Evolutionary conservation across 176 grass and related monocot genomes (phyloP).

Genomic region (Puccinellia tenuiflora): DNA sequence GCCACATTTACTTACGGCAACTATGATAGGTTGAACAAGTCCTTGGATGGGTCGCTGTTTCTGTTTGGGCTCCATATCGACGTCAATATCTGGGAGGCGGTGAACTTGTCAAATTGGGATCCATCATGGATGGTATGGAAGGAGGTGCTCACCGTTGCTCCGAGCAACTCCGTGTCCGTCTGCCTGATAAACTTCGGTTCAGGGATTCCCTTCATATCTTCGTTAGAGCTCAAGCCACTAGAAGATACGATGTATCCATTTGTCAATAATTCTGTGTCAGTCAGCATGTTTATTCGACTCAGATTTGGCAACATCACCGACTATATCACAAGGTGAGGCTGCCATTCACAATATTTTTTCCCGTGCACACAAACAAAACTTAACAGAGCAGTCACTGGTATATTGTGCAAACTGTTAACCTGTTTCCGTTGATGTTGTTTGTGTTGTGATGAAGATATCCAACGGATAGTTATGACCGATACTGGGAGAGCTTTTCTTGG

Average conservation of each 20-base stretch:
- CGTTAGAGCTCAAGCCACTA: not conserved
- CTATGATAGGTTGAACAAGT: not conserved
- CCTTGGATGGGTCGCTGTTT: not conserved
- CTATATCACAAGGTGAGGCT: not conserved
- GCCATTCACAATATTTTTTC: not conserved
- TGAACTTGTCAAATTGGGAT: not conserved
- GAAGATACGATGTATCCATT: not conserved
- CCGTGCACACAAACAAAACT: too few relatives aligned
- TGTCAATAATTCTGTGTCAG: not conserved
- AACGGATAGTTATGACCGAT: not conserved
- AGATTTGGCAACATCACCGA: not conserved
- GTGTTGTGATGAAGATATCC: constrained; percentile 10
- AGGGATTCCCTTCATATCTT: constrained; percentile 15
- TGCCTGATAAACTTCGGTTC: constrained; percentile 7
- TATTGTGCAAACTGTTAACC: not conserved
- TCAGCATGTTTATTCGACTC: not conserved
- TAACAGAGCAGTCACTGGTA: too few relatives aligned
- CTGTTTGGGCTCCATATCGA: constrained; percentile 13
- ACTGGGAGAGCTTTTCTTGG: not conserved
- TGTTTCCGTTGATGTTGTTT: not conserved
- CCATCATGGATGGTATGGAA: accelerated
- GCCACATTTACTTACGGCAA: constrained; percentile 3
- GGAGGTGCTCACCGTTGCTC: not conserved
- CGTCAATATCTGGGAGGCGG: not conserved
- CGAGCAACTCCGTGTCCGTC: not conserved